A percentile compares a stretch with the other conserved stretches of the same genome.
Conservation (phyloP, 108 stramenopile species). For the Chaetoceros muelleri region DNA sequence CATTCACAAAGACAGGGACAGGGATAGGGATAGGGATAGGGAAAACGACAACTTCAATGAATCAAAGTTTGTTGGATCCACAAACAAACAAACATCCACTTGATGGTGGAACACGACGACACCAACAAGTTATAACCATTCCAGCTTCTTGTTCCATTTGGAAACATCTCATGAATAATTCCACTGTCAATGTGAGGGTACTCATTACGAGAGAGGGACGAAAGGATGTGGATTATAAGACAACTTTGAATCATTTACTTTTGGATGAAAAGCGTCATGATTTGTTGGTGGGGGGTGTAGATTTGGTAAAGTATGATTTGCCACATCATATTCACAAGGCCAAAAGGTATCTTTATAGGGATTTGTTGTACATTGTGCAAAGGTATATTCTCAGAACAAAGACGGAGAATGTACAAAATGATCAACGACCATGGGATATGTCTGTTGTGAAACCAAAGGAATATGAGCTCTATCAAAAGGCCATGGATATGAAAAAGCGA, state of each 20-base stretch:
- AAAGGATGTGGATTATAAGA: not conserved
- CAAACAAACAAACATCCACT: conserved; percentile 10
- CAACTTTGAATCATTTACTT: conserved; percentile 5
- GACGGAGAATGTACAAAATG: conserved; percentile 12
- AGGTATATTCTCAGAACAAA: conserved; percentile 20
- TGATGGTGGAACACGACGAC: not conserved
- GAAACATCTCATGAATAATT: conserved; percentile 48
- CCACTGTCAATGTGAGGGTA: conserved; percentile 59
- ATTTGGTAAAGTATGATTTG: conserved; percentile 58
- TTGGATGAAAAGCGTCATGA: conserved; percentile 22
- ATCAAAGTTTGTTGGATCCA: not conserved
- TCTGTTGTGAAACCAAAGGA: conserved; percentile 45
- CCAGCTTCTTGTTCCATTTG: conserved; percentile 40
- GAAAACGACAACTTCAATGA: too few relatives aligned
- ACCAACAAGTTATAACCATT: conserved; percentile 25
- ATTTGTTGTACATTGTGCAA: conserved; percentile 42
- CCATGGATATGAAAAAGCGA: conserved; percentile 41
- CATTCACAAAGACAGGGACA: too few relatives aligned
- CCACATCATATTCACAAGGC: conserved; percentile 63
- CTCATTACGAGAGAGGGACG: conserved; percentile 6
- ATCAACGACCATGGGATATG: conserved; percentile 55
- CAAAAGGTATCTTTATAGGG: conserved; percentile 45
- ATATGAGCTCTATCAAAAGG: conserved; percentile 28
- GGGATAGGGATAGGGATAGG: too few relatives aligned
- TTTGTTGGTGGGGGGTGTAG: conserved; percentile 53